Evolutionary conservation across 2,329 filamentous ascomycete species (phyloP).

Genomic region (Fusarium sp.): DNA sequence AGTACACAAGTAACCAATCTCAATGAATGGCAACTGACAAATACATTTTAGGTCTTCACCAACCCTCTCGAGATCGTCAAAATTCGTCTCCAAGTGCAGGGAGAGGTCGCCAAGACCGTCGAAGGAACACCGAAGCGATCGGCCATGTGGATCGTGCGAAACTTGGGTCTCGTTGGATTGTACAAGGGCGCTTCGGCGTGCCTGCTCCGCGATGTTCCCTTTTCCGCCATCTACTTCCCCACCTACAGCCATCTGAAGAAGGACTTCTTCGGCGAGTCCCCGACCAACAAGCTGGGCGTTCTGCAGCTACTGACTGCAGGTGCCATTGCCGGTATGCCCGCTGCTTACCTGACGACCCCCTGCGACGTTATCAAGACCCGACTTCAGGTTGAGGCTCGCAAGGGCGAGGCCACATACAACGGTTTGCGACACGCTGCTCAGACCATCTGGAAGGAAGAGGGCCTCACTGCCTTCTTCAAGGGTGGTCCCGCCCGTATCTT

Average conservation of each 20-base stretch:
- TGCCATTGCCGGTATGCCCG: conserved; percentile 92
- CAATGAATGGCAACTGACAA: conserved; percentile 11
- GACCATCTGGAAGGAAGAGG: conserved; percentile 90
- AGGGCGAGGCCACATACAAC: conserved; percentile 90
- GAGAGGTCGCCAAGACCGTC: conserved; percentile 89
- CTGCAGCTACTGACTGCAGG: conserved; percentile 92
- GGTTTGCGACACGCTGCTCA: conserved; percentile 85
- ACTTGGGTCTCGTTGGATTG: conserved; percentile 90
- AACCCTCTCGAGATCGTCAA: conserved; percentile 99
- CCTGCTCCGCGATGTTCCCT: conserved; percentile 93
- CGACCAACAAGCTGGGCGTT: conserved; percentile 87
- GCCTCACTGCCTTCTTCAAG: conserved; percentile 98
- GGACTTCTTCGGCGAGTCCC: conserved; percentile 91
- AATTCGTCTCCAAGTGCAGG: conserved; percentile 97
- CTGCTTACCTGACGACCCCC: conserved; percentile 93
- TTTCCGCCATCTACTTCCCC: conserved; percentile 99
- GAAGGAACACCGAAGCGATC: conserved; percentile 87
- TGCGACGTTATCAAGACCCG: conserved; percentile 99
- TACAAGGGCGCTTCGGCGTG: conserved; percentile 98
- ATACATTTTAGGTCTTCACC: conserved; percentile 78
- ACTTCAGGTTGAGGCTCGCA: conserved; percentile 95
- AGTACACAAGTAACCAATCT: conserved; percentile 49
- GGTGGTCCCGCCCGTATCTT: conserved; percentile 95
- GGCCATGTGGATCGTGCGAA: conserved; percentile 97
- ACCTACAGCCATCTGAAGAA: conserved; percentile 94